phyloP scores from a whole-genome alignment of 306 rosid genomes.

The Benincasa hispida region DNA sequence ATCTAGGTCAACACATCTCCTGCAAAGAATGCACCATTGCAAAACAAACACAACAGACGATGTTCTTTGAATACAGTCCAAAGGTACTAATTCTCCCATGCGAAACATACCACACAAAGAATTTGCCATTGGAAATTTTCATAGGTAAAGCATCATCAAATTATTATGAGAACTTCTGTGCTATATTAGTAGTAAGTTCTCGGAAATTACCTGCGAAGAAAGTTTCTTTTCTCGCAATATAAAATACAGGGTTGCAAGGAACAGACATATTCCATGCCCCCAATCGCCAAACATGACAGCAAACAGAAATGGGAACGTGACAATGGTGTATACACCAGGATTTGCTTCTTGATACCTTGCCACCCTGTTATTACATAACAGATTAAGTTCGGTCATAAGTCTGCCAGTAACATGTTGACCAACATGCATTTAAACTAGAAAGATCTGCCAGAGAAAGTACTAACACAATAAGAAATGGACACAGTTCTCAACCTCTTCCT shows the following conservation, averaged over 20 bases:
- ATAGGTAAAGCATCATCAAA: background rate
- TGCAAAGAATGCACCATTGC: too few relatives aligned
- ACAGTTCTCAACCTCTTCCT: background rate
- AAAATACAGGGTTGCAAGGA: constrained; percentile 62
- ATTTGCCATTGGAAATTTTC: too few relatives aligned
- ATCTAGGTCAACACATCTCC: background rate
- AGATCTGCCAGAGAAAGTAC: background rate
- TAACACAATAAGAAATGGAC: background rate
- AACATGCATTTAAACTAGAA: background rate
- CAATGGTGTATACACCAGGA: constrained; percentile 76
- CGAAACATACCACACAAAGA: too few relatives aligned
- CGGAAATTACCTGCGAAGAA: constrained; percentile 62
- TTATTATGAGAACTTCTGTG: background rate
- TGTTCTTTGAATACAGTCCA: too few relatives aligned
- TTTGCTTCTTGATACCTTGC: constrained; percentile 98
- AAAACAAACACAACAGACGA: too few relatives aligned
- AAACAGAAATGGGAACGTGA: constrained; percentile 95
- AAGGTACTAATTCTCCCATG: too few relatives aligned
- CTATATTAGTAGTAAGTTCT: constrained; percentile 5
- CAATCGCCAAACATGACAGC: constrained; percentile 99
- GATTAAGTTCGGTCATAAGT: constrained; percentile 2
- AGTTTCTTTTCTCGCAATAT: constrained; percentile 64
- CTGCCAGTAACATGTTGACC: background rate
- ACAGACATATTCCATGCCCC: constrained; percentile 97
- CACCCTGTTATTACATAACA: constrained; percentile 52